Base-by-base conservation (phyloP, 176 grass and related monocot genomes). In the Oryza coarctata region DNA sequence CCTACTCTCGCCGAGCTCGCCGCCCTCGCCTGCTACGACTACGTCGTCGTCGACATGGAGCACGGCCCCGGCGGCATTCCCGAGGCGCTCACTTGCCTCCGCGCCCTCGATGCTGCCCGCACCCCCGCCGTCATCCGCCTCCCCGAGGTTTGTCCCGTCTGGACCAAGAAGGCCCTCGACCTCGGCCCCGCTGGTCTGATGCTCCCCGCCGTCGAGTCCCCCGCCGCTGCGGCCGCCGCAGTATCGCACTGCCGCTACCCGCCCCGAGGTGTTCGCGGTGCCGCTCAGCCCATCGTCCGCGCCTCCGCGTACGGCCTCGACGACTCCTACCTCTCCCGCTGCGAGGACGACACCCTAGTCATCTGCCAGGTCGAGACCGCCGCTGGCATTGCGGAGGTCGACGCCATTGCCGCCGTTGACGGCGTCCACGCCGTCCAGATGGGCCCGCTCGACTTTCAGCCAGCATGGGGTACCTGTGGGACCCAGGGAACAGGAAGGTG, bases 101-200 rank as follows among this genome's bases (percentile, higher is more conserved):
- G 95, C 38, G 92, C 92, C n/a, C 95, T 98, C 57, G 95, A 91
- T 29, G 92, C 92, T 23, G 65, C 88, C 20, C 77, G 75, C 31
- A 95, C 92, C 27, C 86, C 95, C 0, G 90, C 92, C 43, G 68
- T 98, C 33, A 72, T 98, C 70, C 92, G 95, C 73, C 80, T 98
- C 32, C 90, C 88, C 2, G 95, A 95, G 78, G 66, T 81, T 5
- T 87, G 86, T 81, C 72, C 90, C 18, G 72, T 86, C 28, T 98
- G 92, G 95, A 87, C 95, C 18, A 98, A 98, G 88, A 98, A 98
- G 84, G 92, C 87, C 34, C 87, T 98, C 78, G 92, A 98, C 88
- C 86, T 98, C 36, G 92, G 95, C 45, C 95, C 95, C 32, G 84
- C 91, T 45, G 92, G 88, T 12, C 70, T 98, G 68, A 98, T 98